Conservation (phyloP, 345 rosid genomes). For the sweet orange (Citrus sinensis) region DNA sequence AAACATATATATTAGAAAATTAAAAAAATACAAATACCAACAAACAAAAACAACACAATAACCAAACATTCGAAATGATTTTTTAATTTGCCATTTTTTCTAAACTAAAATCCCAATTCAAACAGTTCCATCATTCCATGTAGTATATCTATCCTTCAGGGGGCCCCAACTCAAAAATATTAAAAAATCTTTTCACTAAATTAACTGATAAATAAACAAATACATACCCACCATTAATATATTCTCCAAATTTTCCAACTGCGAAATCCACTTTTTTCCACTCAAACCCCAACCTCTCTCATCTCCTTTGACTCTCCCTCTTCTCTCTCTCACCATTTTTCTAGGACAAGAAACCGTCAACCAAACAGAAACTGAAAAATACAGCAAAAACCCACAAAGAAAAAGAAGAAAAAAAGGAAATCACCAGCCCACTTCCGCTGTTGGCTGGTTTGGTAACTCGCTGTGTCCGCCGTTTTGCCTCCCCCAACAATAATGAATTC, state of each 20-base stretch:
- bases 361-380: background rate
- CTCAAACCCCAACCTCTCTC: background rate
- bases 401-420: no score
- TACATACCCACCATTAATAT: background rate
- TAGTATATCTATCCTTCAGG: background rate
- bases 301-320: background rate
- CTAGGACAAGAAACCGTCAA: background rate
- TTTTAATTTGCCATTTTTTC: no score
- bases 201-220: no score
- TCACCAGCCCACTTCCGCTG: background rate
- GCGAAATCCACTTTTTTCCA: background rate
- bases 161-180: background rate
- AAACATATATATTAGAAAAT: no score
- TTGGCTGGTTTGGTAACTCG: no score
- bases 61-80: no score
- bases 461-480: no score
- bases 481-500: background rate
- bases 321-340: background rate
- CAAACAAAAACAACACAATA: no score
- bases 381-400: background rate
- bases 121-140: no score
- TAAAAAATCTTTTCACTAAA: no score
- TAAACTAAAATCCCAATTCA: no score
- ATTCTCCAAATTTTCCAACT: background rate
- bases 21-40: no score